Conservation (phyloP, 2,329 filamentous ascomycete species). For the Fusarium sp. region DNA sequence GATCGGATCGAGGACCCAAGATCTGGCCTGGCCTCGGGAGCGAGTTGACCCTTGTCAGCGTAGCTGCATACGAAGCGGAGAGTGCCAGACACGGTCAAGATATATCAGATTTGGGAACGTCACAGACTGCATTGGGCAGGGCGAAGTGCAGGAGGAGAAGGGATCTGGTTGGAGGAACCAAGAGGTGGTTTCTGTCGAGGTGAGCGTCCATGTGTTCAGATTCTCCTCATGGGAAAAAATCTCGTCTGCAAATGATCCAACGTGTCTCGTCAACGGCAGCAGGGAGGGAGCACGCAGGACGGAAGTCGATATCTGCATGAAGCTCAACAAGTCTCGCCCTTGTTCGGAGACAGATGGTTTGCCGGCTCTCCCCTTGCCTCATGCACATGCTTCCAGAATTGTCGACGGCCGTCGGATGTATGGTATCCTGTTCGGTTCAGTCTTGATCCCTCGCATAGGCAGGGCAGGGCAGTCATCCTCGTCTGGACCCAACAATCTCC, state of each 20-base stretch:
- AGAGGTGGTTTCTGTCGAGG: neutral
- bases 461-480: neutral
- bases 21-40: conserved; percentile 5
- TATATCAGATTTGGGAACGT: conserved; percentile 5
- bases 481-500: conserved; percentile 25
- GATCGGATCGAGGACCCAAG: conserved; percentile 18
- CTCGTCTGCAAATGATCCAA: neutral
- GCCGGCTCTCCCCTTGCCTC: conserved; percentile 23
- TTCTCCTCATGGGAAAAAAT: neutral
- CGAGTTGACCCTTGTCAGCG: conserved; percentile 3
- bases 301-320: neutral
- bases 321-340: conserved; percentile 21
- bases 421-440: conserved; percentile 15
- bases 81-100: neutral
- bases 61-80: conserved; percentile 13
- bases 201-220: neutral
- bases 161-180: neutral
- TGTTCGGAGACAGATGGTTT: conserved; percentile 5
- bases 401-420: neutral
- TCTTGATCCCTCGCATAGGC: conserved; percentile 25
- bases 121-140: neutral
- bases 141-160: neutral
- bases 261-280: neutral
- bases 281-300: neutral
- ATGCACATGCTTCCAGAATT: conserved; percentile 18